Base-by-base conservation (phyloP, 495 filamentous ascomycete genomes). In the Talaromyces stipitatus region DNA sequence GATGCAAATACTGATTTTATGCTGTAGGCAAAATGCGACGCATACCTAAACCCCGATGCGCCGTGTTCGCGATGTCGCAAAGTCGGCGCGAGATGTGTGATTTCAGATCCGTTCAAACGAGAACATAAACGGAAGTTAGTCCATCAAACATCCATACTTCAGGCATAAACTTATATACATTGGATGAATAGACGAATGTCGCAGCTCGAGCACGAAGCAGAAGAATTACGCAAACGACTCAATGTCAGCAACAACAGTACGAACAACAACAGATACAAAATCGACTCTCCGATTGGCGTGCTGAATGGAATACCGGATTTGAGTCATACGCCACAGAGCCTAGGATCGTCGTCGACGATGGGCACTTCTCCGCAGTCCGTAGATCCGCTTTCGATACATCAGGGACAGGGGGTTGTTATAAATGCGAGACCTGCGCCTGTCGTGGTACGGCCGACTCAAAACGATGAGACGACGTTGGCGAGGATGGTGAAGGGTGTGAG, bases 81-180 rank as follows among this genome's bases (percentile, higher is more conserved):
- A 54, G 65, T 73, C 51, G 66, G 68, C n/a, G 59, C 65, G 4
- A 43, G 64, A 22, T 77, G 74, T 53, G 60, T 73, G 30, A 63
- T 75, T n/a, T 73, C 72, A 0, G 74, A 72, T 22, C 68, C 67
- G 10, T 77, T 77, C 64, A 74, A 70, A 24, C 64, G 72, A 38
- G 72, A 75, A 53, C 70, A 75, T 56, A 77, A 74, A 45, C 72
- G 72, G 57, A 68, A 72, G 74, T 75, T 60, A 24, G 72, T 57
- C 22, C n/a, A n/a, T n/a, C n/a, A n/a, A n/a, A n/a, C n/a, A n/a
- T n/a, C n/a, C n/a, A n/a, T n/a, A n/a, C n/a, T n/a, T n/a, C n/a
- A n/a, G n/a, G n/a, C n/a, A n/a, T n/a, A n/a, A n/a, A n/a, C n/a
- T n/a, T n/a, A n/a, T 24, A 3, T 11, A 12, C 11, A 11, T 55